Evolutionary conservation across 257 asterid species (phyloP), one percentile per base, ranked within the genome.

Genomic region (Solanum bulbocastanum): DNA sequence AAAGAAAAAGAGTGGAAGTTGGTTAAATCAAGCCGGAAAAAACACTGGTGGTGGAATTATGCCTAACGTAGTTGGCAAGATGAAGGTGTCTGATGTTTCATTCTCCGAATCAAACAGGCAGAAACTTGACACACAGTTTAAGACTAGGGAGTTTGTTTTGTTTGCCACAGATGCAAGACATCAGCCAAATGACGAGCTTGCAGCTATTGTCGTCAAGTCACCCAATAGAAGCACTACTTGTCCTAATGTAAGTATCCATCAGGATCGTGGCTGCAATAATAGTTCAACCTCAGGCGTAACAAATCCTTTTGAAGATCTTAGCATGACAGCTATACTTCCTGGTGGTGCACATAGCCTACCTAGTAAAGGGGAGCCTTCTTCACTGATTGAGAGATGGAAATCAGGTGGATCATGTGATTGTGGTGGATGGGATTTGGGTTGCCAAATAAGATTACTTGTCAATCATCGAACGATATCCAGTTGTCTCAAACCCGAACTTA

Each of bases 361-460:
- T 71, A 89, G 91, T 83, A 92, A 93, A 88, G 98, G 98, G 10
- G 96, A 94, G 73, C 96, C 98, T 84, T 94, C 96, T 60, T 89
- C 98, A 10, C 89, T 95, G 52, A 91, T 94, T 27, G 91, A 92
- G 88, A 90, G 98, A 90, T 95, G 98, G 98, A 92, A 91, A 86
- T 87, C 93, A 5, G 98, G 98, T 8, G 98, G 98, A 85, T 91
- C 91, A 1, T 95, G 98, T 60, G 98, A 95, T 87, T 95, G 98
- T 89, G 98, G 98, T 36, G 98, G 98, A 76, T 95, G 98, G 98
- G 98, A 95, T 92, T 73, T 95, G 20, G 98, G 98, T 56, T 95
- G 98, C 88, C 85, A 87, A 85, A 15, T 93, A 89, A 91, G 89
- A 89, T 89, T 93, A 83, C 91, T 95, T 86, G 42, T 90, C 75